Evolutionary conservation across 352 stramenopile genomes (phyloP).

Genomic region (Pythium scleroteichum): DNA sequence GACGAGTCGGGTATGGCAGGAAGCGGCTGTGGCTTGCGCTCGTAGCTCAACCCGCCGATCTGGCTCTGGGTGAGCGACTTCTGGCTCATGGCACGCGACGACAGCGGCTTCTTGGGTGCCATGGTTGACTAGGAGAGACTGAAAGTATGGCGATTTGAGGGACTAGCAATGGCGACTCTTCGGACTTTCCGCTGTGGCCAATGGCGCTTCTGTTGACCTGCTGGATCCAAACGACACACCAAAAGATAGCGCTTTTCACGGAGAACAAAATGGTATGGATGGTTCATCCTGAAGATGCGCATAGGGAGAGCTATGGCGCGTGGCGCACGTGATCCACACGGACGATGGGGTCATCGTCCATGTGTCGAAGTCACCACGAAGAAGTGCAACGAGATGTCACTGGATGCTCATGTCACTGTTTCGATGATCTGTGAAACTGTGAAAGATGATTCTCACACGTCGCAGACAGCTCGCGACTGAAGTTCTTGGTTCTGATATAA

Average conservation of each 20-base stretch:
- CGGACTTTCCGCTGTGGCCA: background rate
- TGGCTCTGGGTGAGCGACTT: constrained; percentile 13
- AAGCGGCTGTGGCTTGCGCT: constrained; percentile 30
- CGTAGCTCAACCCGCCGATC: constrained; percentile 2
- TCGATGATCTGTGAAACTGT: constrained; percentile 2
- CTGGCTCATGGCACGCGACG: constrained; percentile 25
- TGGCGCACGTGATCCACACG: background rate
- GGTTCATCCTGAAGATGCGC: too few relatives aligned
- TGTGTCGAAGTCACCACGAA: too few relatives aligned
- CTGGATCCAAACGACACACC: background rate
- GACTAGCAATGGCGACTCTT: constrained; percentile 12
- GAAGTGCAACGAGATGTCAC: constrained; percentile 28
- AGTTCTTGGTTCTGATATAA: constrained; percentile 10
- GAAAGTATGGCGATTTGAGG: background rate
- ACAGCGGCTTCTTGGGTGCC: constrained; percentile 46
- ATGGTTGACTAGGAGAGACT: too few relatives aligned
- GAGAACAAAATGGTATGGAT: background rate
- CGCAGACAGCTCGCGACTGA: background rate
- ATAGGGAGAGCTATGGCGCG: background rate
- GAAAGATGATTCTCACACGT: constrained; percentile 15
- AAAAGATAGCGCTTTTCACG: background rate
- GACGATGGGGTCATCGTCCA: too few relatives aligned
- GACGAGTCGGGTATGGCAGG: constrained; percentile 33
- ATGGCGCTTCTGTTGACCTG: background rate
- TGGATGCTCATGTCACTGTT: constrained; percentile 10